Evolutionary conservation across 495 filamentous ascomycete species (phyloP), one percentile per base, ranked within the genome.

Genomic region (Xylaria telfairii): DNA sequence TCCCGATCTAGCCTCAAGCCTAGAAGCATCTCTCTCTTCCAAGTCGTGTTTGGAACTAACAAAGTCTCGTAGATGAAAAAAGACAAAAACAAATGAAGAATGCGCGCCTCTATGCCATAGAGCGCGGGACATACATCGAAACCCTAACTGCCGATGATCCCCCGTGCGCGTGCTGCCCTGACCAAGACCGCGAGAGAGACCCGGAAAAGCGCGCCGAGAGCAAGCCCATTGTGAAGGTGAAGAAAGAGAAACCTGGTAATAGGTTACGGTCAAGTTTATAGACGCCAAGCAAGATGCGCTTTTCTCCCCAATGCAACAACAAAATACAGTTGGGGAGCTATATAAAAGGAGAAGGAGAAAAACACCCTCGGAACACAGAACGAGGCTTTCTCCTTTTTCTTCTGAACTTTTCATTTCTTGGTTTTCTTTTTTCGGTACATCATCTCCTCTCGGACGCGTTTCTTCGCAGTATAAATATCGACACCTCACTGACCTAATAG

Each of bases 101-200:
- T 0, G 62, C 2, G 8, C 70, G 68, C 10, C 59, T 56, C 21
- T 54, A 68, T n/a, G 72, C 73, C 46, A 73, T 69, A 9, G 28
- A 8, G 17, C 37, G 41, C 10, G 68, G 70, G 21, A 69, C 41
- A 0, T 75, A 70, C 60, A 44, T 66, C 26, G 77, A 77, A 5
- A 69, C 37, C 26, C 47, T 73, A 19, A 62, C 67, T 28, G 12
- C 59, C 1, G 69, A 71, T 32, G 19, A 53, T 26, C 3, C 17
- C n/a, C 37, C 19, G 39, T 77, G 75, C 41, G 73, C 65, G 4
- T 77, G 77, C 71, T 77, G 77, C 32, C 71, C 57, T 13, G 68
- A 68, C 32, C 67, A 72, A 17, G 75, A 79, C 64, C 67, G 75
- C 12, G 49, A 73, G 37, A 70, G 69, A 24, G 63, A 75, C 7